Base-by-base conservation (phyloP, 306 rosid genomes). In the Vicia sativa region DNA sequence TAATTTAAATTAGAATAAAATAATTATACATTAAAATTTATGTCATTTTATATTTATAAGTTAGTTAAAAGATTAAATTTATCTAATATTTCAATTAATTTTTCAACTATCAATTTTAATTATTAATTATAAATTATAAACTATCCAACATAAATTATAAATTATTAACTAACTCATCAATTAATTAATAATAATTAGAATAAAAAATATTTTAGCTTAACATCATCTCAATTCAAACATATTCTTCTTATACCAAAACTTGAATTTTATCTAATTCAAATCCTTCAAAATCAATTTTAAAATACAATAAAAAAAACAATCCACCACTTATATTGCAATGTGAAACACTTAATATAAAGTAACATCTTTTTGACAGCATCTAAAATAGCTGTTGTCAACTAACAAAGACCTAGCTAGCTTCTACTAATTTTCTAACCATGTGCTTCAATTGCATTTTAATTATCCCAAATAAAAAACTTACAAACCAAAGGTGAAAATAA, bases 381-480 rank as follows among this genome's bases (percentile, higher is more conserved):
- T 55, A 55, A 55, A 26, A 55, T 55, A 55, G 62, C 62, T 55
- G 38, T 55, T 55, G 18, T 55, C 62, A 55, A 55, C 39, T 26
- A 55, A 26, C 19, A 26, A 55, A 55, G 14, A 52, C 58, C 31
- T 49, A 49, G 7, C 12, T 52, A 21, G 9, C 58, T 55, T 6
- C 37, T 31, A 31, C 38, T 34, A 55, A 37, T 55, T 26, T 55
- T 26, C 38, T 0, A 26, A 25, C 6, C 39, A 55, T 55, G 62
- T 55, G 62, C 19, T 55, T 55, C 0, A 26, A 55, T 55, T 55
- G 3, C 18, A 55, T 28, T 55, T 6, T 25, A 9, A 52, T 19
- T 21, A 52, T 50, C 11, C 23, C 15, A 25, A 53, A 23, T 10
- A 58, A 9, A 60, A 4, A 35, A 15, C 0, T 18, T 61, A 10